Percentiles rank a stretch among this genome's conserved stretches.
These are phyloP conservation scores for Claviceps sp. DNA, from an alignment of 2,329 filamentous ascomycete species.

Conservation along the genomic window DNA sequence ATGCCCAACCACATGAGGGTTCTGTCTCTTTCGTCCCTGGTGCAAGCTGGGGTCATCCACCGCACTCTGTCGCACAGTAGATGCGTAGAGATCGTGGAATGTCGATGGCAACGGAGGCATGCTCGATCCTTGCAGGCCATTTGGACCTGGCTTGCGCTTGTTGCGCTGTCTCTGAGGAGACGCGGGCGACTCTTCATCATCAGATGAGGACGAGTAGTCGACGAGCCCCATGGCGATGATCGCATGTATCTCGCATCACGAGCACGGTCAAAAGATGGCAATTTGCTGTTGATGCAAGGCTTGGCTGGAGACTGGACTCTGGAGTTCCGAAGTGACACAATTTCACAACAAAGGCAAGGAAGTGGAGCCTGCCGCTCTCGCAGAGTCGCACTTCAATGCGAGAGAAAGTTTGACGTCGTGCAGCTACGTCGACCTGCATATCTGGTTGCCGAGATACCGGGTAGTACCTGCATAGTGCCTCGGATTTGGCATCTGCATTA, in stretches of 20 bases:
- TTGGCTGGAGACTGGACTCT: neutral
- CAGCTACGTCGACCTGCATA: neutral
- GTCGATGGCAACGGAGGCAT: constrained; percentile 63
- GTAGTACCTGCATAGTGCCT: too few relatives aligned
- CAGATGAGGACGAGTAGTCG: constrained; percentile 44
- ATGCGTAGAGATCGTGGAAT: constrained; percentile 85
- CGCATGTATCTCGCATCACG: neutral
- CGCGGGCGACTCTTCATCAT: constrained; percentile 10
- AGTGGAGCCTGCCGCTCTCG: neutral
- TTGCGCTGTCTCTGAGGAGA: constrained; percentile 12
- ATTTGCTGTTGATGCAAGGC: too few relatives aligned
- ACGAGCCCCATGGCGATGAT: constrained; percentile 32
- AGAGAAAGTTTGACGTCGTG: neutral
- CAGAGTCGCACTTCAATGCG: neutral
- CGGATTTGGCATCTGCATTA: too few relatives aligned
- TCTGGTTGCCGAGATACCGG: neutral
- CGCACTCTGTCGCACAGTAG: constrained; percentile 62
- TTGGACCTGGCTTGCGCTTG: constrained; percentile 1
- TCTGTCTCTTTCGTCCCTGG: constrained; percentile 67
- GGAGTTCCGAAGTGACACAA: too few relatives aligned
- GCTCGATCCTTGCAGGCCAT: constrained; percentile 8
- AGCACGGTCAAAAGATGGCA: neutral
- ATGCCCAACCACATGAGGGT: constrained; percentile 74
- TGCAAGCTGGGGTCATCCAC: constrained; percentile 76
- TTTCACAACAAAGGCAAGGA: neutral